Conservation (phyloP, 2,329 filamentous ascomycete genomes). For the Cyphellophora attinorum region DNA sequence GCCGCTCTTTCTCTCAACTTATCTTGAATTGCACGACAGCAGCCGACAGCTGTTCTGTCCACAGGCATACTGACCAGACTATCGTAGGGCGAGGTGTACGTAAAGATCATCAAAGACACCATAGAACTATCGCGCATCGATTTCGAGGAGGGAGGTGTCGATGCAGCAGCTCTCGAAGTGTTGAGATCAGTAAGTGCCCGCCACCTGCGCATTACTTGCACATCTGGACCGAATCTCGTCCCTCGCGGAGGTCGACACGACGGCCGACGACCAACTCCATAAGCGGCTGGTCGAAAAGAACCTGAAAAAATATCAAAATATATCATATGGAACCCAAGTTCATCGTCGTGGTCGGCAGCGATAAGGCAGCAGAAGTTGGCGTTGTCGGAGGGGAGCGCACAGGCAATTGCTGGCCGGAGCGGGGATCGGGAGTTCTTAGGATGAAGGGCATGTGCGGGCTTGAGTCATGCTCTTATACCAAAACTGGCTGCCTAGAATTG, state of each 20-base stretch:
- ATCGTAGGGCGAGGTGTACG: conserved; percentile 66
- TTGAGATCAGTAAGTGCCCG: conserved; percentile 68
- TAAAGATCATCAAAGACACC: conserved; percentile 86
- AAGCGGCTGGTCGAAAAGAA: too few species aligned
- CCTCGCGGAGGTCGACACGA: too few species aligned
- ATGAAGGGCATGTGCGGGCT: conserved; percentile 5
- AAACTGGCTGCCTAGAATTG: conserved; percentile 12
- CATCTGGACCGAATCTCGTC: too few species aligned
- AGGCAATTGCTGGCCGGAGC: conserved; percentile 3
- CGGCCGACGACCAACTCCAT: too few species aligned
- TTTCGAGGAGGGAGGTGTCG: conserved; percentile 93
- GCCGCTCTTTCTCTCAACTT: background rate
- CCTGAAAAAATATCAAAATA: too few species aligned
- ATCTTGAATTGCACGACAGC: too few species aligned
- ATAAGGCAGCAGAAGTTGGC: too few species aligned
- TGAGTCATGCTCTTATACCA: conserved; percentile 20
- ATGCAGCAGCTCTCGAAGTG: conserved; percentile 76
- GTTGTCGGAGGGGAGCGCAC: background rate
- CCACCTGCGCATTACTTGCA: too few species aligned
- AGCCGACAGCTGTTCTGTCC: too few species aligned
- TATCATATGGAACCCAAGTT: too few species aligned
- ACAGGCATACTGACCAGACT: conserved; percentile 5
- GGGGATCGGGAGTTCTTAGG: conserved; percentile 18
- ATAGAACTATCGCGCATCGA: conserved; percentile 85
- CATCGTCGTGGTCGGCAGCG: too few species aligned